These are phyloP conservation scores for Colletotrichum sp. DNA, from an alignment of 2,329 filamentous ascomycete species.

Conservation along the genomic window DNA sequence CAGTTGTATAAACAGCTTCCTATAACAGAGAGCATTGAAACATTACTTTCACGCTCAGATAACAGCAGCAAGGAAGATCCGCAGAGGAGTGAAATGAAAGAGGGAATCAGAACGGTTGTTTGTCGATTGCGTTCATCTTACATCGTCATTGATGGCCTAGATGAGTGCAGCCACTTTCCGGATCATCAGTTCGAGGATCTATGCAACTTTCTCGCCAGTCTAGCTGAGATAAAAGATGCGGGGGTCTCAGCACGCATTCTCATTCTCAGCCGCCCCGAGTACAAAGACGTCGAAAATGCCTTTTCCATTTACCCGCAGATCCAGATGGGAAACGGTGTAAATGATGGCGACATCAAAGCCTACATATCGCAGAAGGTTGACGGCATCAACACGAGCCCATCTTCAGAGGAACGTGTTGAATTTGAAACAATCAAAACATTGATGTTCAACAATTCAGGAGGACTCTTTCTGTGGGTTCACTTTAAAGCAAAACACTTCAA, in stretches of 20 bases:
- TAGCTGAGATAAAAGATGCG: not conserved
- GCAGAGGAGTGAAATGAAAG: not conserved
- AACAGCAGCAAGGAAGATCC: not conserved
- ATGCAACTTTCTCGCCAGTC: not conserved
- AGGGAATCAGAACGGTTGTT: not conserved
- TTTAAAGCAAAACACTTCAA: not conserved
- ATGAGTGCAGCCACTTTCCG: not conserved
- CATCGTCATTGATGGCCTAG: conserved; percentile 1
- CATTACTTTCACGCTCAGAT: not conserved
- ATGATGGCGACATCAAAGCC: not conserved
- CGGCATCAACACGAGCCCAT: not conserved
- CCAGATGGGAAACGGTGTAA: not conserved
- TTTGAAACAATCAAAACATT: not conserved
- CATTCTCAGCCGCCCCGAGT: not conserved
- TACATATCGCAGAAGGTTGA: not conserved
- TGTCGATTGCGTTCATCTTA: not conserved
- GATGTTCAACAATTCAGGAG: not conserved
- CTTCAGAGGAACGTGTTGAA: not conserved
- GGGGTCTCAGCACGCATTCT: not conserved
- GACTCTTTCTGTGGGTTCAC: not conserved
- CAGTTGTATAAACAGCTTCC: not conserved
- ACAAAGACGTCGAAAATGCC: not conserved
- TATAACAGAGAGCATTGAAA: not conserved
- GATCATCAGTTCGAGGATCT: not conserved
- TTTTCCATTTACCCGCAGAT: not conserved